phyloP scores from a whole-genome alignment of 805 yeast genomes.

The Barnettozyma californica region DNA sequence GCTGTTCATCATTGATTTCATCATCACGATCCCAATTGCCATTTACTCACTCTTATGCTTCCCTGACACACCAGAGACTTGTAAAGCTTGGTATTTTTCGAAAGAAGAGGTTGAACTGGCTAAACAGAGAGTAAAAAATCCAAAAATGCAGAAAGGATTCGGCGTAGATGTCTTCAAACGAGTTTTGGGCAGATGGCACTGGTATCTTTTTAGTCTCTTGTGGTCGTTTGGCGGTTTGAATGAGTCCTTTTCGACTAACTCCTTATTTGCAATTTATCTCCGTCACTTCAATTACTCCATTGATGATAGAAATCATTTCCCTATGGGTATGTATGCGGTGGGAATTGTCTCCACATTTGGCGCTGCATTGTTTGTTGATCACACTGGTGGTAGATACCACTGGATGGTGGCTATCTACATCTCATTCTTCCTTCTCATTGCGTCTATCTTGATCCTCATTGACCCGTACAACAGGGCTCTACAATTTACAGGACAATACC shows the following conservation, averaged over 20 bases:
- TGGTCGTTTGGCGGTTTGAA: conserved; percentile 50
- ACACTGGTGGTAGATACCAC: conserved; percentile 38
- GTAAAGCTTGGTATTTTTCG: conserved; percentile 35
- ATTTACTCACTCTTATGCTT: conserved; percentile 51
- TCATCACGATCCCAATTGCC: conserved; percentile 53
- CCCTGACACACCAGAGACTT: conserved; percentile 54
- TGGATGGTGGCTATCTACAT: conserved; percentile 46
- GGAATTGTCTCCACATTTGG: conserved; percentile 42
- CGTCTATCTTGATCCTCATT: conserved; percentile 42
- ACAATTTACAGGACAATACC: conserved; percentile 50
- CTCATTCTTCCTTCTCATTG: conserved; percentile 36
- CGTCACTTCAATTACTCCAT: conserved; percentile 36
- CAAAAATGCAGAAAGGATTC: conserved; percentile 31
- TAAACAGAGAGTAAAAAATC: conserved; percentile 35
- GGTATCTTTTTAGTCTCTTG: conserved; percentile 47
- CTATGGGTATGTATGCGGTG: conserved; percentile 50
- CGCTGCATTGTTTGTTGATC: conserved; percentile 40
- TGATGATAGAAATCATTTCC: conserved; percentile 43
- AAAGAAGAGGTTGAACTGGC: conserved; percentile 39
- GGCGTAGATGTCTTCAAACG: conserved; percentile 35
- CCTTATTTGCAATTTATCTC: conserved; percentile 45
- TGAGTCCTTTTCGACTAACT: conserved; percentile 40
- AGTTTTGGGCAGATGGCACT: conserved; percentile 50
- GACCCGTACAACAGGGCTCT: conserved; percentile 33
- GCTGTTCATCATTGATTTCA: conserved; percentile 60